These are phyloP conservation scores for Tricholoma bakamatsutake DNA, from an alignment of 768 basidiomycete genomes.

Conservation along the genomic window DNA sequence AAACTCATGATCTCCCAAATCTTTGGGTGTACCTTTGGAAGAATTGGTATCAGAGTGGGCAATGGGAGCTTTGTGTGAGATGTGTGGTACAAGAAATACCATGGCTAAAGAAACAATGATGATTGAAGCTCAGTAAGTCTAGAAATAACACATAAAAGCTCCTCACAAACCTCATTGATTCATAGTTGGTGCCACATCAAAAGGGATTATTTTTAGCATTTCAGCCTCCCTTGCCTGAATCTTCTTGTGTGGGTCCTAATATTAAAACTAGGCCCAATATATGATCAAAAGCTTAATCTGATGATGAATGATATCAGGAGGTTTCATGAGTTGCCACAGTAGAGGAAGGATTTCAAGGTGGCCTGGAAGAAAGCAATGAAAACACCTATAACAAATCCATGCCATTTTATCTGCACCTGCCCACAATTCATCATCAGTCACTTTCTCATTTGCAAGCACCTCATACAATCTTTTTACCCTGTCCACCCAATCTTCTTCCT, in stretches of 20 bases:
- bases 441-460: background rate
- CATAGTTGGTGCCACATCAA: background rate
- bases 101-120: background rate
- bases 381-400: background rate
- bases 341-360: background rate
- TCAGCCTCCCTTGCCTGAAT: background rate
- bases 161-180: background rate
- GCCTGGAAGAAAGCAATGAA: too few species aligned
- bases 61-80: conserved; percentile 24
- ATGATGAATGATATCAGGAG: too few species aligned
- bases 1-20: conserved; percentile 9
- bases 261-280: background rate
- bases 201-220: background rate
- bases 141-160: background rate
- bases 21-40: conserved; percentile 16
- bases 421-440: too few species aligned
- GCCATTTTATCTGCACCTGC: too few species aligned
- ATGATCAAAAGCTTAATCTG: background rate
- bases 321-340: background rate
- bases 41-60: conserved; percentile 18
- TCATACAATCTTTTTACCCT: background rate
- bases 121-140: background rate
- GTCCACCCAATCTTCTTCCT: too few species aligned
- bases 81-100: background rate
- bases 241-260: background rate